These are phyloP conservation scores for Hypoxylon crocopeplum DNA, from an alignment of 495 filamentous ascomycete genomes.

Conservation along the genomic window DNA sequence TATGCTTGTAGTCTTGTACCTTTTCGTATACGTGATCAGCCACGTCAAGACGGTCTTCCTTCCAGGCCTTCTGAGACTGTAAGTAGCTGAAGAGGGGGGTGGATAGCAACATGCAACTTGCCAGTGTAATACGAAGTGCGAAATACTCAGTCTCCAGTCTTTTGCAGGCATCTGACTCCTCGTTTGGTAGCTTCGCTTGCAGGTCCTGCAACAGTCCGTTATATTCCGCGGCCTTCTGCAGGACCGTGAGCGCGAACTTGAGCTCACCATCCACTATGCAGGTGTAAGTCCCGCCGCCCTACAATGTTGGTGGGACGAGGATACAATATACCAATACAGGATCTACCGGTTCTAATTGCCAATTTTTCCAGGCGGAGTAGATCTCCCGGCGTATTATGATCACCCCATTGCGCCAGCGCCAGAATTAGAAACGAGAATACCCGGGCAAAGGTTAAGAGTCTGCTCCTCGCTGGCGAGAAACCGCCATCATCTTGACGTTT, in stretches of 20 bases:
- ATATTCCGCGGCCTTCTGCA: conserved; percentile 70
- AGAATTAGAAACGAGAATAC: conserved; percentile 76
- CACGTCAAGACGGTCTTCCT: conserved; percentile 71
- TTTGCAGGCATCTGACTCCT: conserved; percentile 42
- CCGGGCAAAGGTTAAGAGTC: conserved; percentile 54
- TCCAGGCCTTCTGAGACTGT: conserved; percentile 66
- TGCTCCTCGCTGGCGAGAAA: conserved; percentile 14
- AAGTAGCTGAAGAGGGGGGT: conserved; percentile 18
- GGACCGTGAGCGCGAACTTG: conserved; percentile 61
- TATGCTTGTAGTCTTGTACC: conserved; percentile 45
- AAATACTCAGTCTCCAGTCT: conserved; percentile 70
- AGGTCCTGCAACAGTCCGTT: conserved; percentile 61
- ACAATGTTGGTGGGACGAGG: conserved; percentile 14
- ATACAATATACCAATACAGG: conserved; percentile 65
- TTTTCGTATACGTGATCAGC: conserved; percentile 80
- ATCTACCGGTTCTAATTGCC: conserved; percentile 68
- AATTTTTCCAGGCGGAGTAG: conserved; percentile 67
- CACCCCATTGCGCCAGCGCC: conserved; percentile 60
- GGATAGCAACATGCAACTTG: conserved; percentile 45
- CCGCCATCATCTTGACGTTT: conserved; percentile 37
- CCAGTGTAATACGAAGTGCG: conserved; percentile 70
- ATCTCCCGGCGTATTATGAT: conserved; percentile 41
- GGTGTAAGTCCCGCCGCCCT: conserved; percentile 14
- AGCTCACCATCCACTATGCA: conserved; percentile 57
- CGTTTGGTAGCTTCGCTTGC: conserved; percentile 33